Evolutionary conservation across 805 yeast species (phyloP).

Genomic region (Lachancea thermotolerans): DNA sequence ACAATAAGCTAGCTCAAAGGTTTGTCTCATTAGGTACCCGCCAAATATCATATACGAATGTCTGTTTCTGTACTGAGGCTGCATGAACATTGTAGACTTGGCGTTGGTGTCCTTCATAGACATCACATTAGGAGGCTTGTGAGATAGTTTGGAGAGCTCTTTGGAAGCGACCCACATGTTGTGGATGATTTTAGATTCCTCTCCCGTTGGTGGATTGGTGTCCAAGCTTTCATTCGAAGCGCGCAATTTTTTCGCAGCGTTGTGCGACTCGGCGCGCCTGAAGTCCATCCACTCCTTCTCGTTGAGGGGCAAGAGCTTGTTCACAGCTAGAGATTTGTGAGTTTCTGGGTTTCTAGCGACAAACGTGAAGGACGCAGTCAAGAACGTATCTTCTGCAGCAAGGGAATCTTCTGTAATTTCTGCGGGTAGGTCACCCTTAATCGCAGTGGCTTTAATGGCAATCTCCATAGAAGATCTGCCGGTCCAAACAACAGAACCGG

Average conservation of each 20-base stretch:
- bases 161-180: conserved; percentile 60
- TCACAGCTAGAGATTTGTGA: conserved; percentile 83
- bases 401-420: conserved; percentile 51
- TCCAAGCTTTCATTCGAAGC: conserved; percentile 58
- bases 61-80: conserved; percentile 92
- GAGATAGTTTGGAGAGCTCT: conserved; percentile 28
- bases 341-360: conserved; percentile 93
- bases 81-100: conserved; percentile 81
- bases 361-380: conserved; percentile 89
- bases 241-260: conserved; percentile 74
- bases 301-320: conserved; percentile 66
- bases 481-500: conserved; percentile 92
- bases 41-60: conserved; percentile 94
- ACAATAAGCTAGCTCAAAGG: conserved; percentile 90
- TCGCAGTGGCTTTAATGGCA: conserved; percentile 80
- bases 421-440: conserved; percentile 47
- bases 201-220: conserved; percentile 65
- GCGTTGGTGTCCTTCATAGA: conserved; percentile 69
- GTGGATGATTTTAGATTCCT: conserved; percentile 70
- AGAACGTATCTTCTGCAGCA: conserved; percentile 56
- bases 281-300: conserved; percentile 78
- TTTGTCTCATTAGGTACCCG: conserved; percentile 85
- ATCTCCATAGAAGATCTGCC: conserved; percentile 96
- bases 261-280: conserved; percentile 83
- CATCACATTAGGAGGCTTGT: conserved; percentile 44